Evolutionary conservation across 305 asterid genomes (phyloP), one percentile per base, ranked within the genome.

Genomic region (Salvia sclarea): DNA sequence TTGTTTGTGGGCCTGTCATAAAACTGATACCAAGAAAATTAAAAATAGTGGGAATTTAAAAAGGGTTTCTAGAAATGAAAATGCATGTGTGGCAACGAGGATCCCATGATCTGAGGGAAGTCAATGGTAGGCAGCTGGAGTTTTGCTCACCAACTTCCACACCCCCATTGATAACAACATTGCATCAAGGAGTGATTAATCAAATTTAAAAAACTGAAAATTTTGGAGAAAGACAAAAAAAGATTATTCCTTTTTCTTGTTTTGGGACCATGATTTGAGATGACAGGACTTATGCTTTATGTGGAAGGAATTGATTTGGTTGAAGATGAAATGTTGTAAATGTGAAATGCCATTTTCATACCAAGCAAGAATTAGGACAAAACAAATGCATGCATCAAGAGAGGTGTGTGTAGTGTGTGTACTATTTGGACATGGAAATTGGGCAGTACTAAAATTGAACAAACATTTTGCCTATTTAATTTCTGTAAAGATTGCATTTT

Each of bases 81-180:
- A 48, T 68, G 69, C 76, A 69, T 71, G 73, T 64, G 80, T 72
- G 62, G 75, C 77, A 73, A 84, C 79, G 88, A 80, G 94, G 81
- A 82, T 71, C 68, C 88, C 94, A 82, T 82, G 81, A 90, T 82
- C 78, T 50, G 56, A 14, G 75, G 73, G 76, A 85, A 88, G 94
- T 90, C 92, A 88, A 86, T 81, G 88, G 80, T 64, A 38, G 85
- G 96, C 94, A 88, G 96, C 88, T 88, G 90, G 90, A 83, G 69
- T 86, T 79, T 83, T 74, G 96, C 73, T 85, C 83, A 88, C 85
- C 97, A 86, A 90, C 84, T 74, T 53, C 12, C 53, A 38, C 20
- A 75, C 78, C 77, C 68, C 76, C 79, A 55, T 61, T 64, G 71
- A 78, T 60, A 68, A 71, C 76, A 73, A 68, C 76, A 52, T 61